Percentiles rank a stretch among this genome's conserved stretches.
Conservation (phyloP, 345 rosid species). For the Laguncularia racemosa region DNA sequence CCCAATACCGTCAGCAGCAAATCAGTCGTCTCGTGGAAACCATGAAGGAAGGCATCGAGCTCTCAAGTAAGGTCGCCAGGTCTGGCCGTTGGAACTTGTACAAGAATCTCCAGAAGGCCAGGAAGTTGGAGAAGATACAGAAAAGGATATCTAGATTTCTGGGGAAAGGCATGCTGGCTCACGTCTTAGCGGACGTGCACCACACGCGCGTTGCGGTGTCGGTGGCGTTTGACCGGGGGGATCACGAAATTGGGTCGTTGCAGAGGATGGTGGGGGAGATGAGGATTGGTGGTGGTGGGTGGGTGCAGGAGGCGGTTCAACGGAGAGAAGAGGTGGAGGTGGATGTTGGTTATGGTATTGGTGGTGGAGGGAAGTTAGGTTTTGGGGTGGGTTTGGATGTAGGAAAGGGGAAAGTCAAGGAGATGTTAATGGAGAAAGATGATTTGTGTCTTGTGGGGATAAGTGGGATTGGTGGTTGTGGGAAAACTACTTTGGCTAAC, state of each 20-base stretch:
- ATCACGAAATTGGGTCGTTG: neutral
- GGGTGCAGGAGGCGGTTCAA: no score
- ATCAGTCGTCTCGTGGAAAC: neutral
- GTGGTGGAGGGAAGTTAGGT: no score
- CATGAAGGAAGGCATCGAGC: constrained; percentile 7
- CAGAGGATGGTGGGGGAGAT: neutral
- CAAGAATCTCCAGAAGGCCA: constrained; percentile 1
- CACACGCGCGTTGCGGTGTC: neutral
- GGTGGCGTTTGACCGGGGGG: constrained; percentile 1
- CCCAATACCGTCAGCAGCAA: constrained; percentile 6
- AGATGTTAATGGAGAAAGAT: no score
- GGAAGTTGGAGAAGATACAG: constrained; percentile 11
- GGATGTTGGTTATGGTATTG: no score
- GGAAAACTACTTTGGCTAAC: constrained; percentile 28
- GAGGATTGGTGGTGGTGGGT: neutral
- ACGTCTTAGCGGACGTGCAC: constrained; percentile 6
- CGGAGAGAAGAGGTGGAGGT: no score
- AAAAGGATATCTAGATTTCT: constrained; percentile 6
- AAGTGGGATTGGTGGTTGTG: no score
- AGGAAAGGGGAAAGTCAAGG: no score
- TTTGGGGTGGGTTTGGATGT: no score
- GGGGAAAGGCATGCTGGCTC: constrained; percentile 1
- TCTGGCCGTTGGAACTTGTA: constrained; percentile 6
- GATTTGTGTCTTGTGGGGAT: no score
- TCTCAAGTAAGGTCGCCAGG: neutral